Percentiles rank a stretch among this genome's conserved stretches.
Conservation (phyloP, 768 basidiomycete species). For the Tephrocybe rancida region DNA sequence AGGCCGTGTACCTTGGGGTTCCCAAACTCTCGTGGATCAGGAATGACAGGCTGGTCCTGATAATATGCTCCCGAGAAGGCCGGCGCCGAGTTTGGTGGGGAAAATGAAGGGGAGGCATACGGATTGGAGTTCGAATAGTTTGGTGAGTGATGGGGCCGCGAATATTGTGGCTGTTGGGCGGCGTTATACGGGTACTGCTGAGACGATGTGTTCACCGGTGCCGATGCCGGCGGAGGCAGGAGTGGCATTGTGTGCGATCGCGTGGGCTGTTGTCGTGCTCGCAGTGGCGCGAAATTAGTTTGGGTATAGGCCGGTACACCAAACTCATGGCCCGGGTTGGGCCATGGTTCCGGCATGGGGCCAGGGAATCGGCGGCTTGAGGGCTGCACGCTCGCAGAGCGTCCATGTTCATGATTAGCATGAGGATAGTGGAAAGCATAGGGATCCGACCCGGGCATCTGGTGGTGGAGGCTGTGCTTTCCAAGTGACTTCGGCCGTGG, state of each 20-base stretch:
- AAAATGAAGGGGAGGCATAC: constrained; percentile 1
- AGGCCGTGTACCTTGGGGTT: neutral
- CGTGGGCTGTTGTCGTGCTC: neutral
- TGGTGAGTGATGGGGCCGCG: neutral
- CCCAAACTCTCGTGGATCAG: neutral
- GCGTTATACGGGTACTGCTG: neutral
- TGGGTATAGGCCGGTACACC: neutral
- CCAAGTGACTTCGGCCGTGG: too few species aligned
- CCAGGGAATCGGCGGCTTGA: constrained; percentile 2
- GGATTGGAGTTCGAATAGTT: neutral
- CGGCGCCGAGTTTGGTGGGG: constrained; percentile 9
- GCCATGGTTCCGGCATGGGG: constrained; percentile 5
- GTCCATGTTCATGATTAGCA: too few species aligned
- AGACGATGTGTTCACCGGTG: too few species aligned
- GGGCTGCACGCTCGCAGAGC: neutral
- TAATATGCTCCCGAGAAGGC: neutral
- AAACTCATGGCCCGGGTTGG: too few species aligned
- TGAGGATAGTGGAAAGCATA: too few species aligned
- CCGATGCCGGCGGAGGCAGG: neutral
- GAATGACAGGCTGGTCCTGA: neutral
- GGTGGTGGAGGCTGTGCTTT: too few species aligned
- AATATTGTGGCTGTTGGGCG: neutral
- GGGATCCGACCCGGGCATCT: neutral
- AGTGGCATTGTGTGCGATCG: constrained; percentile 2
- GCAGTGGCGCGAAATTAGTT: neutral